A percentile compares a stretch with the other conserved stretches of the same genome.
phyloP scores from a whole-genome alignment of 208 protist species.

The Acanthamoeba rhysodes region DNA sequence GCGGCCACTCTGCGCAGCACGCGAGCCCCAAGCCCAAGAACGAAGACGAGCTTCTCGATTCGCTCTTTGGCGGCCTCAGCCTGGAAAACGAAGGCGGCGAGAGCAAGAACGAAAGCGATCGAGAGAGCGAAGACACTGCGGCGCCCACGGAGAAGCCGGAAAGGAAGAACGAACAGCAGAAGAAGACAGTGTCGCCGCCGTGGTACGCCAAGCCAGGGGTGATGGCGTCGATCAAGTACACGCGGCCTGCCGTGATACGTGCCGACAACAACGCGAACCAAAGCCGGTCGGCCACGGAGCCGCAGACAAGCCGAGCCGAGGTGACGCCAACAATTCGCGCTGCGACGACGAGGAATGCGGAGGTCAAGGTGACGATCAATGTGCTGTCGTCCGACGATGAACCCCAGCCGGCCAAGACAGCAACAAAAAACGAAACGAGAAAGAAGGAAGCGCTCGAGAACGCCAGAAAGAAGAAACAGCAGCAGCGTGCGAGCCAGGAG shows the following conservation, averaged over 20 bases:
- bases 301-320: not conserved
- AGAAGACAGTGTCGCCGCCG: not conserved
- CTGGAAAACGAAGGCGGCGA: not conserved
- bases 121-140: not conserved
- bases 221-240: not conserved
- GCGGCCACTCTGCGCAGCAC: not conserved
- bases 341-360: not conserved
- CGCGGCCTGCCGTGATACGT: not conserved
- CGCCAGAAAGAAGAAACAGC: not conserved
- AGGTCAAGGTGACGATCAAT: not conserved
- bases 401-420: not conserved
- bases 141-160: not conserved
- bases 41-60: not conserved
- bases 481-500: not conserved
- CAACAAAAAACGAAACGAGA: not conserved
- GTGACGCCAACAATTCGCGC: too few relatives aligned
- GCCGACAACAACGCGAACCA: not conserved
- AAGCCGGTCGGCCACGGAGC: not conserved
- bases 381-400: not conserved
- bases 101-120: not conserved
- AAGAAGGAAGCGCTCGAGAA: conserved; percentile 12
- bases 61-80: conserved; percentile 31
- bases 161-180: not conserved
- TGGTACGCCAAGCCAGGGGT: not conserved
- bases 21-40: not conserved